Percentiles rank a stretch among this genome's conserved stretches.
Evolutionary conservation across 2,329 filamentous ascomycete species (phyloP).

Genomic region (Colletotrichum orchidophilum): DNA sequence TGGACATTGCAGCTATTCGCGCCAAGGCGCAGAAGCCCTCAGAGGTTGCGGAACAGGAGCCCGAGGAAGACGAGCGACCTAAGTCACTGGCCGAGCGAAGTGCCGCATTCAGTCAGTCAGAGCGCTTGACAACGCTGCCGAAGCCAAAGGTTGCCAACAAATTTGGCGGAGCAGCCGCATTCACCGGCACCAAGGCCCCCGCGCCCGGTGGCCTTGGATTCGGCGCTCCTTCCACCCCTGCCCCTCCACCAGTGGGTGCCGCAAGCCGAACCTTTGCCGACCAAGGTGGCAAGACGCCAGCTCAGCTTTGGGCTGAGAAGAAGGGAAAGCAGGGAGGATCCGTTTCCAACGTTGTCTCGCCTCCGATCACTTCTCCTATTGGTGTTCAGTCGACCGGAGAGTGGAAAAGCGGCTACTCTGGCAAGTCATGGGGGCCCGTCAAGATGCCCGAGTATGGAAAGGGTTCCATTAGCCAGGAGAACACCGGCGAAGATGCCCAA

Average conservation of each 20-base stretch:
- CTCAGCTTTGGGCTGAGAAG: constrained; percentile 97
- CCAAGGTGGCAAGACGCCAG: constrained; percentile 93
- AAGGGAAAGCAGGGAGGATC: constrained; percentile 82
- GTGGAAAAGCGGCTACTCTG: constrained; percentile 92
- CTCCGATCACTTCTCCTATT: constrained; percentile 62
- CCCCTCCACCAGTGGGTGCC: constrained; percentile 72
- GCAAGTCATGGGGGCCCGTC: constrained; percentile 90
- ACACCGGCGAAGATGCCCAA: constrained; percentile 64
- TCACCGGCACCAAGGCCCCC: constrained; percentile 90
- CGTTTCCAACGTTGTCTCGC: constrained; percentile 50
- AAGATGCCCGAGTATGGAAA: constrained; percentile 78
- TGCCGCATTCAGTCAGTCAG: constrained; percentile 77
- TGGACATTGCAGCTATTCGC: constrained; percentile 94
- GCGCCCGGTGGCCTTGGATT: constrained; percentile 76
- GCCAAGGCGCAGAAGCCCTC: constrained; percentile 78
- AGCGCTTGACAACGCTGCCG: constrained; percentile 85
- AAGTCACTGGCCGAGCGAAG: constrained; percentile 80
- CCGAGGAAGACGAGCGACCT: constrained; percentile 44
- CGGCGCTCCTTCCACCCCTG: constrained; percentile 67
- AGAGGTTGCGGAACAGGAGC: constrained; percentile 41
- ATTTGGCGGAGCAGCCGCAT: constrained; percentile 76
- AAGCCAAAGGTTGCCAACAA: constrained; percentile 96
- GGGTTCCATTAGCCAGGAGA: constrained; percentile 64
- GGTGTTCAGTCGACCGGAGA: constrained; percentile 78
- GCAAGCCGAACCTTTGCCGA: constrained; percentile 96